Evolutionary conservation across 139 green algal species (phyloP), one percentile per base, ranked within the genome.

Genomic region (Chlamydomonas incerta): DNA sequence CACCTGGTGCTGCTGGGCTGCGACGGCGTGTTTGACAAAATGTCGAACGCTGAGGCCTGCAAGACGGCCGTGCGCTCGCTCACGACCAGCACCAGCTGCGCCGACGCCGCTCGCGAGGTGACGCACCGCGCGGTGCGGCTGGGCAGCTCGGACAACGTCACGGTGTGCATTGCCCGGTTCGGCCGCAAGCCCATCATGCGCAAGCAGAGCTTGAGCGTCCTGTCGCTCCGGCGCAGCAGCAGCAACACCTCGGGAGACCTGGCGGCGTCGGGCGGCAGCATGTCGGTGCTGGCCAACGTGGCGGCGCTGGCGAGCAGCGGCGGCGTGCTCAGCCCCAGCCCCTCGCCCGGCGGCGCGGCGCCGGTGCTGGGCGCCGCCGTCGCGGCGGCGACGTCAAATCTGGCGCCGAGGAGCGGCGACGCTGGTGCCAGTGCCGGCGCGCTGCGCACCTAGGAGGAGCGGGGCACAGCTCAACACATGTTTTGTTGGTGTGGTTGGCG

Each of bases 11-110:
- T 85, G 33, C 47, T 85, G 1, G 79, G 66, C 31, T 85, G 79
- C 65, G 79, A 85, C 67, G 79, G 79, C 47, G 79, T 85, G 33
- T 85, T 85, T 24, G 79, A 85, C 33, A 21, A 31, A 0, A 85
- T 85, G 79, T 21, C 29, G 34, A 85, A 75, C 67, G 21, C 23
- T 15, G 79, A 85, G n/a, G 79, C 79, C 10, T 85, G 79, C 79
- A 67, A 55, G 31, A 85, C 79, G 8, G 79, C 66, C 47, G 20
- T 85, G 46, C 65, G 79, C 20, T 50, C 55, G 21, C 79, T 85
- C 41, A 68, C 31, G 24, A 46, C 21, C 33, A 85, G 47, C 67
- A 85, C 76, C 63, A 76, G 47, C n/a, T 85, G 79, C 46, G 4
- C 46, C 0, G 79, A 85, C 33, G 79, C 79, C 13, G 79, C 79